Percentiles rank a stretch among this genome's conserved stretches.
phyloP scores from a whole-genome alignment of 371 early-diverging fungal genomes.

The Haplosporangium sp. region DNA sequence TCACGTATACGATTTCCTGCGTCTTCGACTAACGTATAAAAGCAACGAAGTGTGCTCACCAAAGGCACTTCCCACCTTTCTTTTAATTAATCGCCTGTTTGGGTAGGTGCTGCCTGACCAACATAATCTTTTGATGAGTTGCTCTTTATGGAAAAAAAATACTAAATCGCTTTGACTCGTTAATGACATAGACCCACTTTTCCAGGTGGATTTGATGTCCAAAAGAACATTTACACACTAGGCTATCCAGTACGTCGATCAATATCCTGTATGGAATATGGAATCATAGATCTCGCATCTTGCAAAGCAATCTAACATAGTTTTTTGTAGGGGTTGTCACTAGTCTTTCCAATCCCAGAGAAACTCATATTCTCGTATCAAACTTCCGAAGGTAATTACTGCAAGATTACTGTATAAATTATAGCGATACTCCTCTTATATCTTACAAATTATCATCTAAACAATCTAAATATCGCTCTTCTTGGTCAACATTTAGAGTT shows the following conservation, averaged over 20 bases:
- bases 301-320: background rate
- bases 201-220: slow-evolving; percentile 73
- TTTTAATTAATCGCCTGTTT: slow-evolving; percentile 76
- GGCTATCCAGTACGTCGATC: slow-evolving; percentile 73
- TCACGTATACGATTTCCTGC: slow-evolving; percentile 72
- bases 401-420: background rate
- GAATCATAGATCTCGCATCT: background rate
- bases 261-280: background rate
- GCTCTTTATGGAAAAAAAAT: no score
- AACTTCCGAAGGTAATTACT: slow-evolving; percentile 30
- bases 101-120: slow-evolving; percentile 61
- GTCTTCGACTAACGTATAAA: slow-evolving; percentile 72
- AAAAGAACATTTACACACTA: slow-evolving; percentile 68
- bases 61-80: slow-evolving; percentile 74
- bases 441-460: background rate
- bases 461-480: background rate
- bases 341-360: slow-evolving; percentile 80
- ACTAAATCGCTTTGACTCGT: background rate
- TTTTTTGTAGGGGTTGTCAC: slow-evolving; percentile 69
- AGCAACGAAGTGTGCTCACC: slow-evolving; percentile 76
- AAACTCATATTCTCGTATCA: slow-evolving; percentile 64
- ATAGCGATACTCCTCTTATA: background rate
- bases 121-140: background rate
- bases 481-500: slow-evolving; percentile 57
- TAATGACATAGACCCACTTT: slow-evolving; percentile 63